Evolutionary conservation across 176 grass and related monocot genomes (phyloP), one percentile per base, ranked within the genome.

Genomic region (Metroxylon sagu): DNA sequence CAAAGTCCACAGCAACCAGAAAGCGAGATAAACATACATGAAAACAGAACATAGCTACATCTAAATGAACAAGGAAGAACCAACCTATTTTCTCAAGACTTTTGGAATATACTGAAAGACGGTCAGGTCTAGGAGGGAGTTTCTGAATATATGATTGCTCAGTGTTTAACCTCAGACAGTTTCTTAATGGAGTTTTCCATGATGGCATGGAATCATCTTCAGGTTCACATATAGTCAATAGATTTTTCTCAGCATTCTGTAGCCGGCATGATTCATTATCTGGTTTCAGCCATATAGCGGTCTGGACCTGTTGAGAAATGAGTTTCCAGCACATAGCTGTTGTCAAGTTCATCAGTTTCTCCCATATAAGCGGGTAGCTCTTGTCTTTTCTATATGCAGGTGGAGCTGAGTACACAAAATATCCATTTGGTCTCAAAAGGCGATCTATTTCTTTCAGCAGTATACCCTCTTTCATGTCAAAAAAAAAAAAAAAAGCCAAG

Each of bases 341-440:
- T 30, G 93, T 97, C 31, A 97, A 72, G 75, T 88, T 85, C 71
- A 82, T 67, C 62, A 97, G 60, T 66, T 85, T 91, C 62, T 91
- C 76, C 93, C 93, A 97, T 29, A 97, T 88, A 58, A 80, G 35
- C 64, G 93, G 84, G 49, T 87, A 91, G 61, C 85, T 77, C 54
- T 91, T 91, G 54, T 97, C 93, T 80, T 91, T 91, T 74, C 84
- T 83, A 79, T 97, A 97, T 62, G 87, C 93, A 56, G 93, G 93
- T 70, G 93, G 93, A 76, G 93, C 87, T 25, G 93, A 91, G 63
- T 97, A 97, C 65, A 97, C 93, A 64, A 97, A 97, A 69, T 91
- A 97, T 59, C 93, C 93, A 76, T 85, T 85, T 66, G 87, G 73
- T 16, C 83, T 73, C 59, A 97, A 77, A 52, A 97, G 81, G 25